A percentile compares a stretch with the other conserved stretches of the same genome.
These are phyloP conservation scores for Fusarium sacchari DNA, from an alignment of 2,329 filamentous ascomycete genomes.

Conservation along the genomic window DNA sequence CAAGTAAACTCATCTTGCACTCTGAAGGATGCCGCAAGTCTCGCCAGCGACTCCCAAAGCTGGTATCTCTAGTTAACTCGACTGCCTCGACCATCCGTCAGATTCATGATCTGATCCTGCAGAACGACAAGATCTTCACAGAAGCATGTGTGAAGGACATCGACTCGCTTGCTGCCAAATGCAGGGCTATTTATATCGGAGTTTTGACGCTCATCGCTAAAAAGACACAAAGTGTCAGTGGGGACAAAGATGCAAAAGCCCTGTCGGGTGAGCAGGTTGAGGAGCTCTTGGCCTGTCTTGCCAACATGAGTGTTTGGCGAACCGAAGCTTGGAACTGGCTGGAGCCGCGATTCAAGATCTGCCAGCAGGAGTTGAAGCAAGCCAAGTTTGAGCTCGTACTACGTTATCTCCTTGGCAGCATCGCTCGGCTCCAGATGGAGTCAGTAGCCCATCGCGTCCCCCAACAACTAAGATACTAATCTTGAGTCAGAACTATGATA, in stretches of 20 bases:
- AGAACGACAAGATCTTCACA: neutral
- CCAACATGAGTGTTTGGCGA: neutral
- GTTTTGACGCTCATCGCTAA: neutral
- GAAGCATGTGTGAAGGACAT: neutral
- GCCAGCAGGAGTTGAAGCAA: neutral
- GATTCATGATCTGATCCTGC: neutral
- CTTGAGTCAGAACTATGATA: neutral
- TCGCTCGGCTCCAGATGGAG: slow-evolving; percentile 1
- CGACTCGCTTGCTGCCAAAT: neutral
- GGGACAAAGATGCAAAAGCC: fast-evolving
- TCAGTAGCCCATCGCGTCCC: fast-evolving
- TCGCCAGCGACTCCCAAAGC: neutral
- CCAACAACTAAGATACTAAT: fast-evolving
- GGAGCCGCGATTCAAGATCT: neutral
- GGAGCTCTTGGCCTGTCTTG: neutral
- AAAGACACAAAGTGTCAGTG: neutral
- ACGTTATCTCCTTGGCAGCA: neutral
- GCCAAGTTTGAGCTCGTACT: slow-evolving; percentile 6
- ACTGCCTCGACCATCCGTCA: neutral
- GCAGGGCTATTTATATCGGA: neutral
- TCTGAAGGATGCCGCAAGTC: neutral
- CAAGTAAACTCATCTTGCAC: neutral
- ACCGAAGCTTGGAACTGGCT: neutral
- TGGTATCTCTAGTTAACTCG: neutral
- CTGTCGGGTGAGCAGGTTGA: neutral